A percentile compares a stretch with the other conserved stretches of the same genome.
Conservation (phyloP, 2,329 filamentous ascomycete genomes). For the Sporothrix brunneoviolacea region DNA sequence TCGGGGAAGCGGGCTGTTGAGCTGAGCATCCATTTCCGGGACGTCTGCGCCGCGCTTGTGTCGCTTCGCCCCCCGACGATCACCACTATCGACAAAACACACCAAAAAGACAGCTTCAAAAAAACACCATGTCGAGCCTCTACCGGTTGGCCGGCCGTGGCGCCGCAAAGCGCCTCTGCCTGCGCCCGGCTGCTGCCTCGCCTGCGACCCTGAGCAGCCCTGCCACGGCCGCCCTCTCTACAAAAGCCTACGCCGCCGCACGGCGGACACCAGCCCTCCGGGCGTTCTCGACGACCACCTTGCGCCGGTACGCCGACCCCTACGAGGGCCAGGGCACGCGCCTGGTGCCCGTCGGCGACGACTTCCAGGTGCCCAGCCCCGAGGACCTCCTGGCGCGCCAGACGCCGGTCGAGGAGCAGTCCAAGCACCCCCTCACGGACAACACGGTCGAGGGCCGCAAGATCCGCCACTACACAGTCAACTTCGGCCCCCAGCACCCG, state of each 20-base stretch:
- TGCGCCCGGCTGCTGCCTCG: conserved; percentile 39
- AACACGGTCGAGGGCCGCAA: conserved; percentile 60
- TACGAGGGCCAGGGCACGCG: conserved; percentile 49
- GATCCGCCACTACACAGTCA: conserved; percentile 98
- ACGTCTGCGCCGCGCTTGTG: conserved; percentile 14
- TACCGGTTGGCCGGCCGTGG: conserved; percentile 66
- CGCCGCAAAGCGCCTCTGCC: conserved; percentile 57
- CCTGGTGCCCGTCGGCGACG: conserved; percentile 57
- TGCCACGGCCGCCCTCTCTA: conserved; percentile 2
- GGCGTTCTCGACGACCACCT: conserved; percentile 58
- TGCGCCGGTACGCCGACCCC: conserved; percentile 57
- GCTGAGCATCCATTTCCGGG: background rate
- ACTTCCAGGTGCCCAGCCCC: conserved; percentile 50
- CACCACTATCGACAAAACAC: background rate
- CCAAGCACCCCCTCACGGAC: conserved; percentile 41
- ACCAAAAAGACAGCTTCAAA: background rate
- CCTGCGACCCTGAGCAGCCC: too few relatives aligned
- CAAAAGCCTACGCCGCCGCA: conserved; percentile 8
- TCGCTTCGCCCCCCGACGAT: conserved; percentile 19
- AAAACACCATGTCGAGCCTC: conserved; percentile 61
- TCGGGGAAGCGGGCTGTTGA: conserved; percentile 22
- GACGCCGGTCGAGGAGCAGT: conserved; percentile 24
- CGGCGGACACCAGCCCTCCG: conserved; percentile 33
- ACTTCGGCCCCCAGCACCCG: conserved; percentile 98
- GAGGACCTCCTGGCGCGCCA: conserved; percentile 26